Base-by-base conservation (phyloP, 352 stramenopile species). In the Pythium diclinum region DNA sequence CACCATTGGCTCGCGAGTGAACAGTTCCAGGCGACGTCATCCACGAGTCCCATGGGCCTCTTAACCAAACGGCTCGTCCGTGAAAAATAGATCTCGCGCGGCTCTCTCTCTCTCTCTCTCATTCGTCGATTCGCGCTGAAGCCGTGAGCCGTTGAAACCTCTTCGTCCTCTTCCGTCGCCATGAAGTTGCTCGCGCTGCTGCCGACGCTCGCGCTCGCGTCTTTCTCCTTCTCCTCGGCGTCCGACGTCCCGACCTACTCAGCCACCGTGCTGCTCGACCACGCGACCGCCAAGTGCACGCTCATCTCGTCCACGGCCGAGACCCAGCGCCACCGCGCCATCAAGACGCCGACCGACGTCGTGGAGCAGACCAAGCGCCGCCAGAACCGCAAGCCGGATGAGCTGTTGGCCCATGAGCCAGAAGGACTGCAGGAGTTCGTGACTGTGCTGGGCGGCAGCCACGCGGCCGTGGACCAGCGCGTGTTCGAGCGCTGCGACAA, bases 251-350 rank as follows among this genome's bases (percentile, higher is more conserved):
- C 47, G 4, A 59, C 49, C 23, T 60, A 34, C 40, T 19, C 56
- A 7, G 52, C 51, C 33, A 63, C 54, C 16, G 33, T 70, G 13
- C 56, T 70, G 6, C 14, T 49, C 6, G 21, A 59, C 36, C 33
- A 47, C 13, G 33, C 25, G 19, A 44, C 38, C 6, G 23, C 9
- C 30, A 23, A 30, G 25, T 71, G 65, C 58, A 65, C 59, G 19
- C 9, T 71, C 30, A 54, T 71, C 52, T 21, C 56, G 42, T 38
- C 65, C 8, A 51, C 59, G 10, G 51, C 38, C 10, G 28, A 58
- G 21, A 63, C 65, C n/a, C 65, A 71, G 19, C 8, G 60, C 33
- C 59, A 72, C 42, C 65, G 65, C 10, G 59, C 54, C 5, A 68
- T 68, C 48, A n/a, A 61, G 9, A n/a, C 52, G 14, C 44, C 59